phyloP scores from a whole-genome alignment of 2,329 filamentous ascomycete genomes.

The Camillea tinctor region DNA sequence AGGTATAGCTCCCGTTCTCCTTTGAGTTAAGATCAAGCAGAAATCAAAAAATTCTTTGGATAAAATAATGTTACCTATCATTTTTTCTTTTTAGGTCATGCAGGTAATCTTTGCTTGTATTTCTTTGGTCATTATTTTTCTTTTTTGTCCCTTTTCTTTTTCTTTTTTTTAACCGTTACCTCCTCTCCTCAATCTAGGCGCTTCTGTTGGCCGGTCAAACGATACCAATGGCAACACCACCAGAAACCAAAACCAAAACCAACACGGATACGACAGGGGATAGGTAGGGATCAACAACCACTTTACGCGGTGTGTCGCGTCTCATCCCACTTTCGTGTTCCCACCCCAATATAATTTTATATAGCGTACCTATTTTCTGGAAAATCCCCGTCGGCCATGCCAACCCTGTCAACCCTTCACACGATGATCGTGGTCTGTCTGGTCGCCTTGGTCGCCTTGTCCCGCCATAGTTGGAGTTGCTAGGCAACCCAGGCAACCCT shows the following conservation, averaged over 20 bases:
- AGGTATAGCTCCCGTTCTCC: too few relatives aligned
- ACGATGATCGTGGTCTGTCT: conserved; percentile 14
- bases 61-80: too few relatives aligned
- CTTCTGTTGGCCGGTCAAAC: conserved; percentile 4
- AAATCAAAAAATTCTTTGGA: not conserved
- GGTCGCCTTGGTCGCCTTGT: conserved; percentile 12
- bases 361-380: conserved; percentile 12
- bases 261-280: conserved; percentile 3
- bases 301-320: conserved; percentile 39
- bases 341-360: conserved; percentile 16
- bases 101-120: not conserved
- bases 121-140: not conserved
- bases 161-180: too few relatives aligned
- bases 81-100: not conserved
- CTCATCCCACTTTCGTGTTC: conserved; percentile 32
- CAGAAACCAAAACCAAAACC: not conserved
- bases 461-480: conserved; percentile 28
- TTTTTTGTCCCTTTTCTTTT: not conserved
- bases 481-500: conserved; percentile 33
- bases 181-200: not conserved
- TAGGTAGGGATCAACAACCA: conserved; percentile 36
- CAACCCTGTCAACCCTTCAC: conserved; percentile 12
- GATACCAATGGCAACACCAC: not conserved
- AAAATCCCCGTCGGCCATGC: conserved; percentile 24
- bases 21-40: not conserved